Conservation (phyloP, 208 protist genomes). For the Leishmania aethiopica region DNA sequence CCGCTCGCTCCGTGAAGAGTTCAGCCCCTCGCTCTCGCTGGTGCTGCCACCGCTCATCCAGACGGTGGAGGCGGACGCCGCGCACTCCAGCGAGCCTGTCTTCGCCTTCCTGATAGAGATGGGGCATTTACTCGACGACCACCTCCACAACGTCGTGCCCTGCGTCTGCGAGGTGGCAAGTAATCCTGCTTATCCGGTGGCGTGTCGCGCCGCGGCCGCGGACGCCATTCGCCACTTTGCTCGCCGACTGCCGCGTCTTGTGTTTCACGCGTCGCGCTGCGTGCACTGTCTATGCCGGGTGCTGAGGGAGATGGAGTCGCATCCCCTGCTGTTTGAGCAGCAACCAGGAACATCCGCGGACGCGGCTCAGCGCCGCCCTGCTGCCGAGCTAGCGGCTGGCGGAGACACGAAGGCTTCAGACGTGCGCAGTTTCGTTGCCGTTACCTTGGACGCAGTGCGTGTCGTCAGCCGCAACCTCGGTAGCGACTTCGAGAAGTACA, state of each 20-base stretch:
- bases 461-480: conserved; percentile 80
- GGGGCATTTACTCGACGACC: conserved; percentile 71
- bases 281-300: conserved; percentile 83
- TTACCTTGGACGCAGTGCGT: conserved; percentile 62
- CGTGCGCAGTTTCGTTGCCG: conserved; percentile 56
- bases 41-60: conserved; percentile 75
- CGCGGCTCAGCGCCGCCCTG: background rate
- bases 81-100: conserved; percentile 53
- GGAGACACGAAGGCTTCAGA: conserved; percentile 7
- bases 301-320: conserved; percentile 61
- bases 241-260: conserved; percentile 56
- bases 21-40: conserved; percentile 70
- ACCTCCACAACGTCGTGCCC: conserved; percentile 82
- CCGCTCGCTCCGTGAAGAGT: conserved; percentile 79
- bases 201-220: conserved; percentile 60
- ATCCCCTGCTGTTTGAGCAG: conserved; percentile 12
- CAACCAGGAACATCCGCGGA: background rate
- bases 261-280: conserved; percentile 77
- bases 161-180: conserved; percentile 81
- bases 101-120: conserved; percentile 83
- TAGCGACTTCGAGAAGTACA: conserved; percentile 83
- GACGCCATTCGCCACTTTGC: conserved; percentile 78
- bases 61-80: conserved; percentile 60
- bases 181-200: conserved; percentile 50
- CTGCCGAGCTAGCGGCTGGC: background rate